Conservation (phyloP, 2,329 filamentous ascomycete species). For the Scedosporium apiospermum region DNA sequence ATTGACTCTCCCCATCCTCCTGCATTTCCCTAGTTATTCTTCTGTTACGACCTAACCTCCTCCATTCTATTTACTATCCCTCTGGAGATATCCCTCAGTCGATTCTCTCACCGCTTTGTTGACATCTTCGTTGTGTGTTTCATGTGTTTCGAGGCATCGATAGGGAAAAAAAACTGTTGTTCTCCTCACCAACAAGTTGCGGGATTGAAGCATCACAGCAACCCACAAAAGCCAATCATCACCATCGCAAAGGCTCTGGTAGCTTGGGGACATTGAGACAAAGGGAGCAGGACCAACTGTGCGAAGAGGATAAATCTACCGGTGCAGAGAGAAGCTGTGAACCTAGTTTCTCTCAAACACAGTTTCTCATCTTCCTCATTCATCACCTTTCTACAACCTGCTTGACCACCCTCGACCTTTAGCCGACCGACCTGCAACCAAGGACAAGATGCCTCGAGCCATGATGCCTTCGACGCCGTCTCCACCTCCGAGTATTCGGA, state of each 20-base stretch:
- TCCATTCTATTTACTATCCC: neutral
- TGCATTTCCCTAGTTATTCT: neutral
- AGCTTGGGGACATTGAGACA: too few relatives aligned
- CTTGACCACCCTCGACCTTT: neutral
- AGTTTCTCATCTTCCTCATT: neutral
- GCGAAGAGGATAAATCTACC: neutral
- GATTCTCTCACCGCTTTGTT: neutral
- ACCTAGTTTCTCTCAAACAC: neutral
- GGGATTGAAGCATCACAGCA: too few relatives aligned
- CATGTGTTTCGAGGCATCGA: too few relatives aligned
- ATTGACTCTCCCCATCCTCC: neutral
- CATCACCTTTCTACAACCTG: neutral
- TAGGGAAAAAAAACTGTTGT: too few relatives aligned
- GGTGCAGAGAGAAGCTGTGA: neutral
- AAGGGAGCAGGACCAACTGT: neutral
- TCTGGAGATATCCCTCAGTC: neutral
- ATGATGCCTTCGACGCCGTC: conserved; percentile 46
- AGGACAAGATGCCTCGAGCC: conserved; percentile 21
- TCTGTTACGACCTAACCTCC: conserved; percentile 4
- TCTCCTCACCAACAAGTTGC: too few relatives aligned
- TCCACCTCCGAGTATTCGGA: conserved; percentile 47
- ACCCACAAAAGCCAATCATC: too few relatives aligned
- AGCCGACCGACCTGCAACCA: conserved; percentile 7
- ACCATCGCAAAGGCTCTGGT: too few relatives aligned
- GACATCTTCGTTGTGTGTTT: neutral